Conservation (phyloP, 2,329 filamentous ascomycete genomes). For the Akanthomyces muscarius region DNA sequence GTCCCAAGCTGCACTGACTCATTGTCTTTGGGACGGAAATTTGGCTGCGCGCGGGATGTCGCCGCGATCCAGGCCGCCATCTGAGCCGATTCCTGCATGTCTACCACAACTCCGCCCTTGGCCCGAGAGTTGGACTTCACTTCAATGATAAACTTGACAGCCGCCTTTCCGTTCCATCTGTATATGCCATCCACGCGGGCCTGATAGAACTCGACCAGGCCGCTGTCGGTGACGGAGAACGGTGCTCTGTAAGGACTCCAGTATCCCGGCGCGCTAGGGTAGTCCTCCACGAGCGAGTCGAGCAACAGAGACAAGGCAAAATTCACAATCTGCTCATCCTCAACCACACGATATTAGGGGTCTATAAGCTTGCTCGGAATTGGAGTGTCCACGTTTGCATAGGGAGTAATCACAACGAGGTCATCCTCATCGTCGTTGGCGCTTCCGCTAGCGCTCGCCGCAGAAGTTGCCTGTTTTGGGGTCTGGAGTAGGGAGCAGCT, state of each 20-base stretch:
- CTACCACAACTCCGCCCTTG: not conserved
- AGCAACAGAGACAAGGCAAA: not conserved
- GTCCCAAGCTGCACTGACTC: no score
- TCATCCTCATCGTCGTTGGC: not conserved
- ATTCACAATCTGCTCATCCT: not conserved
- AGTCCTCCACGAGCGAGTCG: not conserved
- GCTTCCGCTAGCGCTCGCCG: not conserved
- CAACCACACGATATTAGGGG: not conserved
- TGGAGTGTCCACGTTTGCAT: no score
- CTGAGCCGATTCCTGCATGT: not conserved
- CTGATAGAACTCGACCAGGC: not conserved
- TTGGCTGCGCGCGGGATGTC: no score
- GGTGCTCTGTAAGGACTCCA: not conserved
- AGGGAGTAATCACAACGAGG: no score
- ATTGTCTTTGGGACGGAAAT: no score
- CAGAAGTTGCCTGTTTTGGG: no score
- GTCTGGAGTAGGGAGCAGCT: no score
- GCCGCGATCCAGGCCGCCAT: not conserved
- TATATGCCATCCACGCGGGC: not conserved
- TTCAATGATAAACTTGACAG: not conserved
- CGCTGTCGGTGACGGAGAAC: not conserved
- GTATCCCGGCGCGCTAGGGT: not conserved
- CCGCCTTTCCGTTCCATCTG: not conserved
- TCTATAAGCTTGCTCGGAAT: not conserved
- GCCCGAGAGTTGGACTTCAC: not conserved